These are phyloP conservation scores for Gloeostereum incarnatum DNA, from an alignment of 768 basidiomycete genomes.

Conservation along the genomic window DNA sequence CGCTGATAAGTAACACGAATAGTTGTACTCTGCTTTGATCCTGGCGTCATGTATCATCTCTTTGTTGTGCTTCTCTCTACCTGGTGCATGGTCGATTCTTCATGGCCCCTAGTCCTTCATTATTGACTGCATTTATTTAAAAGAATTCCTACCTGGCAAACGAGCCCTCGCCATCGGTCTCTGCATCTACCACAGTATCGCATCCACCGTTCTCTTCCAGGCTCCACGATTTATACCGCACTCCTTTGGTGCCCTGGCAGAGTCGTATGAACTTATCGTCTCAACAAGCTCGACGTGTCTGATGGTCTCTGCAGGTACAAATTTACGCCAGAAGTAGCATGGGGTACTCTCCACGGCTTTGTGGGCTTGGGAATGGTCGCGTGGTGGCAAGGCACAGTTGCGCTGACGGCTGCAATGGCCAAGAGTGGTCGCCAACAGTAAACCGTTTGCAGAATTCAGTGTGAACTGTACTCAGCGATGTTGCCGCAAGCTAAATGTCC, in stretches of 20 bases:
- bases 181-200: conserved; percentile 65
- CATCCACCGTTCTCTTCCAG: conserved; percentile 67
- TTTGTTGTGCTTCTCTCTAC: conserved; percentile 59
- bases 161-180: conserved; percentile 72
- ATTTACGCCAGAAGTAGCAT: conserved; percentile 62
- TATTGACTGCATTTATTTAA: background rate
- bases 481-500: too few relatives aligned
- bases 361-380: conserved; percentile 62
- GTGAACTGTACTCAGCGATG: too few relatives aligned
- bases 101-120: background rate
- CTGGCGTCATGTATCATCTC: conserved; percentile 52
- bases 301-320: conserved; percentile 29
- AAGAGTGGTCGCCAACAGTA: too few relatives aligned
- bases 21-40: conserved; percentile 65
- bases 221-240: conserved; percentile 75
- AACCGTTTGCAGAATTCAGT: too few relatives aligned
- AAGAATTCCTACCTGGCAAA: conserved; percentile 82
- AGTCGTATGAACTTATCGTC: conserved; percentile 37
- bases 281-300: background rate
- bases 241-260: conserved; percentile 50
- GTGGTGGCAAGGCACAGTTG: conserved; percentile 80
- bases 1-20: background rate
- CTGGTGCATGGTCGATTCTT: conserved; percentile 30
- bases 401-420: too few relatives aligned
- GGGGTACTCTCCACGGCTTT: conserved; percentile 68